These are phyloP conservation scores for Stagonosporopsis chrysanthemi DNA, from an alignment of 2,329 filamentous ascomycete species.

Conservation along the genomic window DNA sequence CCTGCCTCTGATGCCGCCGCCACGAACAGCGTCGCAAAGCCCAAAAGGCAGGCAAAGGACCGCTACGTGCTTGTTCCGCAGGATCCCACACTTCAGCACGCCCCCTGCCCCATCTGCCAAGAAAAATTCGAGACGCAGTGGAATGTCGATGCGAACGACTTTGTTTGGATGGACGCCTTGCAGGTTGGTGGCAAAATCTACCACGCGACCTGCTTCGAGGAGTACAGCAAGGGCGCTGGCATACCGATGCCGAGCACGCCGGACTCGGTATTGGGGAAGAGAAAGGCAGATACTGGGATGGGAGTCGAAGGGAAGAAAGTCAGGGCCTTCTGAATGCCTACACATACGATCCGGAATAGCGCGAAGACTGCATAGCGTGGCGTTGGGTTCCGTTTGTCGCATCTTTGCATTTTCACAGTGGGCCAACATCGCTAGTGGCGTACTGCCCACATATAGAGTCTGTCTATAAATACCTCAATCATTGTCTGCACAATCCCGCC, in stretches of 20 bases:
- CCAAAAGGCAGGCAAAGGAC: slow-evolving; percentile 64
- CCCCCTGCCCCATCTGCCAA: slow-evolving; percentile 90
- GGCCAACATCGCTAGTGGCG: background rate
- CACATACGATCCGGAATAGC: background rate
- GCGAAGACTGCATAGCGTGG: slow-evolving; percentile 26
- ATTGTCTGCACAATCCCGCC: no score
- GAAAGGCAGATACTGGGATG: slow-evolving; percentile 40
- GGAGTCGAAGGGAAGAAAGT: slow-evolving; percentile 43
- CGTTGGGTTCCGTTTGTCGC: slow-evolving; percentile 7
- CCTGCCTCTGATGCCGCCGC: slow-evolving; percentile 40
- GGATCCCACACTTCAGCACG: slow-evolving; percentile 75
- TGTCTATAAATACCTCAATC: background rate
- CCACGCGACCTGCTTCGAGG: slow-evolving; percentile 87
- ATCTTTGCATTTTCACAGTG: background rate
- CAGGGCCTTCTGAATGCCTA: slow-evolving; percentile 29
- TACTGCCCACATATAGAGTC: background rate
- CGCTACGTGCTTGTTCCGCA: slow-evolving; percentile 86
- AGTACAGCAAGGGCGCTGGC: slow-evolving; percentile 55
- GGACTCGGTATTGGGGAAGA: slow-evolving; percentile 48
- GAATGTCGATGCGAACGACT: slow-evolving; percentile 92
- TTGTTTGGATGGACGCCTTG: slow-evolving; percentile 92
- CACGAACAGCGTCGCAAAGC: slow-evolving; percentile 49
- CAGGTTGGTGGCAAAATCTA: slow-evolving; percentile 81
- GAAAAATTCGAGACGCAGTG: slow-evolving; percentile 93
- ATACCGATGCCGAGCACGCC: slow-evolving; percentile 45